phyloP scores from a whole-genome alignment of 2,329 filamentous ascomycete genomes.

The Penicillium brasilianum region DNA sequence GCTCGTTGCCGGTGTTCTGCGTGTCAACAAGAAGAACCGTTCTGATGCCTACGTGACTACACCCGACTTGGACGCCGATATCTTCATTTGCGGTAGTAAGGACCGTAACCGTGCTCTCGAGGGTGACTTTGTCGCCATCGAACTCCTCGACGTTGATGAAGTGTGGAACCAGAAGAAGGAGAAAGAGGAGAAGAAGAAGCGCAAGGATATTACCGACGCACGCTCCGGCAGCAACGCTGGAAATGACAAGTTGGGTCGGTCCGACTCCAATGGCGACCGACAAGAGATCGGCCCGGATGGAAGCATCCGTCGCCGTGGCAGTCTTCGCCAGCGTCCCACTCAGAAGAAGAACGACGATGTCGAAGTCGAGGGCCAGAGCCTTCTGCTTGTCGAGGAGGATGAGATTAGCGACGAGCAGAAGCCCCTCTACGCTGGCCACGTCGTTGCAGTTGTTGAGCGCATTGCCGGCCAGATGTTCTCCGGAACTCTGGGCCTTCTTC shows the following conservation, averaged over 20 bases:
- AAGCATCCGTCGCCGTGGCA: slow-evolving; percentile 88
- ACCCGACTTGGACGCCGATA: slow-evolving; percentile 92
- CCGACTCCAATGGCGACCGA: slow-evolving; percentile 68
- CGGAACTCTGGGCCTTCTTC: slow-evolving; percentile 88
- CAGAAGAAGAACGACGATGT: slow-evolving; percentile 99
- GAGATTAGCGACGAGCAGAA: slow-evolving; percentile 99
- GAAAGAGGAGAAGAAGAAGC: slow-evolving; percentile 99
- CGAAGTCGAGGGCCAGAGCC: slow-evolving; percentile 95
- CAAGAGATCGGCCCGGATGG: slow-evolving; percentile 70
- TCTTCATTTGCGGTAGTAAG: slow-evolving; percentile 99
- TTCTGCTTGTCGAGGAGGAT: slow-evolving; percentile 95
- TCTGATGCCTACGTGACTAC: slow-evolving; percentile 98
- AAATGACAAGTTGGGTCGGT: slow-evolving; percentile 63
- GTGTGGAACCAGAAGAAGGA: slow-evolving; percentile 99
- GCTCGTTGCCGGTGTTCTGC: slow-evolving; percentile 92
- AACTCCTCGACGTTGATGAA: slow-evolving; percentile 96
- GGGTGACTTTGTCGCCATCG: slow-evolving; percentile 92
- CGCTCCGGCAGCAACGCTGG: slow-evolving; percentile 76
- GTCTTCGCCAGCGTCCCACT: slow-evolving; percentile 92
- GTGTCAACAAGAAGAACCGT: slow-evolving; percentile 99
- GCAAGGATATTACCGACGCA: slow-evolving; percentile 96
- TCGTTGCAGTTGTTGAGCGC: slow-evolving; percentile 96
- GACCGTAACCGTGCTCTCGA: slow-evolving; percentile 96
- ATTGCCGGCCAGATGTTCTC: slow-evolving; percentile 99
- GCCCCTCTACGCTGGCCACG: slow-evolving; percentile 93